These are phyloP conservation scores for Proliferodiscus dingleyae DNA, from an alignment of 2,329 filamentous ascomycete genomes.

Conservation along the genomic window DNA sequence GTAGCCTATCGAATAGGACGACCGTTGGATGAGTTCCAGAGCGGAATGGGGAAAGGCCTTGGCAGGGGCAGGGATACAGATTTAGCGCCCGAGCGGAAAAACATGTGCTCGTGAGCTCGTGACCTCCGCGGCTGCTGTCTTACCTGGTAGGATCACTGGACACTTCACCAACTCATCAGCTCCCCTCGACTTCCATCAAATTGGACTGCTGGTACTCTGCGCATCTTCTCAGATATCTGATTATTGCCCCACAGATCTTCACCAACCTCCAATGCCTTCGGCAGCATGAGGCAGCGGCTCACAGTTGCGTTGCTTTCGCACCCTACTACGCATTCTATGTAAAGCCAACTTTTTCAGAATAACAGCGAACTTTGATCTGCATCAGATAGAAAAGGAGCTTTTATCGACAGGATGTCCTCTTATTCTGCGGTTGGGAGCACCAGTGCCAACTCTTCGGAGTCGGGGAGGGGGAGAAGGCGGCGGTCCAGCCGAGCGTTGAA, in stretches of 20 bases:
- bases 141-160: too few relatives aligned
- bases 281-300: too few relatives aligned
- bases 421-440: slow-evolving; percentile 24
- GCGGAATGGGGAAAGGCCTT: not conserved
- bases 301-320: too few relatives aligned
- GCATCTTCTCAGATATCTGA: not conserved
- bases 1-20: not conserved
- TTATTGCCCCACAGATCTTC: too few relatives aligned
- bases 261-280: too few relatives aligned
- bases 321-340: too few relatives aligned
- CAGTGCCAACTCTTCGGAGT: slow-evolving; percentile 22
- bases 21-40: too few relatives aligned
- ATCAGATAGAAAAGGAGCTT: not conserved
- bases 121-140: not conserved
- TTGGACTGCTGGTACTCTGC: not conserved
- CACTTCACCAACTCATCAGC: not conserved
- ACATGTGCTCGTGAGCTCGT: not conserved
- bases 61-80: too few relatives aligned
- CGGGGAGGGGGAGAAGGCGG: slow-evolving; percentile 25
- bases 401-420: slow-evolving; percentile 20
- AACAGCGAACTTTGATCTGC: not conserved
- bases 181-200: not conserved
- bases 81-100: too few relatives aligned
- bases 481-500: slow-evolving; percentile 60
- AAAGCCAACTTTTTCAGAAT: not conserved